Conservation (phyloP, 495 filamentous ascomycete species). For the Aspergillus biplanus region DNA sequence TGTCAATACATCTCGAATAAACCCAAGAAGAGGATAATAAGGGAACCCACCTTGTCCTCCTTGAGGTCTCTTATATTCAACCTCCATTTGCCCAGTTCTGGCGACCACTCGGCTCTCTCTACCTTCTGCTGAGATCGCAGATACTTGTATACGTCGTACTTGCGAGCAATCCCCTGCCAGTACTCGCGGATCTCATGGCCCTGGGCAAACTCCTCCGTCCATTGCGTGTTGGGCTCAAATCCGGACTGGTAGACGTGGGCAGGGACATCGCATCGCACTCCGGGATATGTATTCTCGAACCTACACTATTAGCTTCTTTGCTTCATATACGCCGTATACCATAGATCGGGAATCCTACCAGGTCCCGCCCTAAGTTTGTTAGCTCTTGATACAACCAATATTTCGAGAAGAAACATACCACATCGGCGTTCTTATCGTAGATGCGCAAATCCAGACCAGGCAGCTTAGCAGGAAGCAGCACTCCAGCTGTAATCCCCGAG, state of each 20-base stretch:
- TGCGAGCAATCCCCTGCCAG: conserved; percentile 61
- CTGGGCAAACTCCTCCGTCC: conserved; percentile 67
- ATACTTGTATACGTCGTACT: conserved; percentile 64
- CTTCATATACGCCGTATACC: too few species aligned
- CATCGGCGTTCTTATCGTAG: conserved; percentile 59
- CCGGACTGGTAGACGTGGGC: conserved; percentile 71
- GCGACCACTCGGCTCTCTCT: conserved; percentile 57
- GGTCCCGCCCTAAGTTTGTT: conserved; percentile 48
- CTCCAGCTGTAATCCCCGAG: conserved; percentile 52
- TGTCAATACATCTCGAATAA: neutral
- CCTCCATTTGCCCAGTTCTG: conserved; percentile 54
- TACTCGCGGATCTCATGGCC: conserved; percentile 68
- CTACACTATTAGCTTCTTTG: conserved; percentile 14
- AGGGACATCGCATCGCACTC: conserved; percentile 67
- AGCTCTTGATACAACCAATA: neutral
- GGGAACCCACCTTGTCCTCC: conserved; percentile 33
- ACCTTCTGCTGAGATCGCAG: conserved; percentile 54
- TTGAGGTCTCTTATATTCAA: conserved; percentile 45
- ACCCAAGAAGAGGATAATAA: too few species aligned
- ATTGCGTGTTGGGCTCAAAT: conserved; percentile 67
- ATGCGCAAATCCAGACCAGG: conserved; percentile 56
- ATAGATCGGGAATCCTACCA: conserved; percentile 34
- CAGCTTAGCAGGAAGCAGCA: conserved; percentile 53
- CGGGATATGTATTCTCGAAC: conserved; percentile 63
- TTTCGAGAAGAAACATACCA: conserved; percentile 37